These are phyloP conservation scores for Ambrosiella cleistominuta DNA, from an alignment of 2,329 filamentous ascomycete species.

Conservation along the genomic window DNA sequence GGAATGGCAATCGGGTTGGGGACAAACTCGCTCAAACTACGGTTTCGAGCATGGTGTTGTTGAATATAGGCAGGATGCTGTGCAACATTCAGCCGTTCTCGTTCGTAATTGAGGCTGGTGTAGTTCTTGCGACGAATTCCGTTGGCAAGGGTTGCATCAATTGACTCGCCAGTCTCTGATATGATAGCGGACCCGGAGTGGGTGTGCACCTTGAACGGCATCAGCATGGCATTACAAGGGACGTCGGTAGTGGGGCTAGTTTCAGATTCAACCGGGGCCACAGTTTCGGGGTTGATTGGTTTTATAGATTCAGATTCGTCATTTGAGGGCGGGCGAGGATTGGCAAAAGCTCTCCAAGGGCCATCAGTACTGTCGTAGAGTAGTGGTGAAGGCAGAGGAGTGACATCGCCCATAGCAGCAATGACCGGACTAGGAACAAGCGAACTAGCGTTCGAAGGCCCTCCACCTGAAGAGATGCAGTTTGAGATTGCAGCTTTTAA, in stretches of 20 bases:
- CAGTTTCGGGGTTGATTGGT: not conserved
- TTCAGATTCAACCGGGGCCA: not conserved
- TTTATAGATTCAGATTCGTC: conserved; percentile 14
- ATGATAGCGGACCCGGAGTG: conserved; percentile 27
- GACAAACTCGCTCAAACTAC: conserved; percentile 77
- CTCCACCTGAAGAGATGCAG: conserved; percentile 23
- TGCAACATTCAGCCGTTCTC: conserved; percentile 3
- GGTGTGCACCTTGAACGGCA: conserved; percentile 12
- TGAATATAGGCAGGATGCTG: conserved; percentile 9
- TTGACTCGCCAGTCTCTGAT: conserved; percentile 33
- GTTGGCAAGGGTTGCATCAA: conserved; percentile 31
- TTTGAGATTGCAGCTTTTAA: conserved; percentile 37
- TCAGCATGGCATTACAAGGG: conserved; percentile 21
- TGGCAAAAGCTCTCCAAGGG: conserved; percentile 40
- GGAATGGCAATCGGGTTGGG: conserved; percentile 53
- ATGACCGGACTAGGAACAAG: conserved; percentile 56
- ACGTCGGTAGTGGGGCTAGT: conserved; percentile 31
- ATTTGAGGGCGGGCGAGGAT: not conserved
- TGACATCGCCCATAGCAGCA: conserved; percentile 59
- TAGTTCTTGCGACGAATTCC: conserved; percentile 42
- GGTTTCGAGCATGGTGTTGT: conserved; percentile 44
- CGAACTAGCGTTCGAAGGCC: conserved; percentile 42
- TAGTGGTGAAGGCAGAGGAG: conserved; percentile 61
- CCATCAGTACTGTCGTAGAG: conserved; percentile 47
- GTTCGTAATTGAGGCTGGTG: conserved; percentile 22